Percentiles rank a stretch among this genome's conserved stretches.
Evolutionary conservation across 1,139 yeast genomes (phyloP).

Genomic region (Scheffersomyces quercinus): DNA sequence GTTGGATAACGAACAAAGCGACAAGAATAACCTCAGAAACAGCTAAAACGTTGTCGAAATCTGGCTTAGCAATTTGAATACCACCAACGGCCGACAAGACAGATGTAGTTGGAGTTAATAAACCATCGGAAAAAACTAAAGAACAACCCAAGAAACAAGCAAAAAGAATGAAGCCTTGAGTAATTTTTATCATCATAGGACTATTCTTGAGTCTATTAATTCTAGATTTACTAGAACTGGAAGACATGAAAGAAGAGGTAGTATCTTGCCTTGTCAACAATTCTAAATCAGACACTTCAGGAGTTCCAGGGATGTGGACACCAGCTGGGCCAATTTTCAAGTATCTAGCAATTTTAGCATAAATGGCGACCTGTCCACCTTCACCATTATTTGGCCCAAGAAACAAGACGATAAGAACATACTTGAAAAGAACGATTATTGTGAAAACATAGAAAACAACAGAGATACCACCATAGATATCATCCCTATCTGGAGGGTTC

Average conservation of each 20-base stretch:
- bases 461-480: slow-evolving; percentile 53
- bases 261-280: slow-evolving; percentile 44
- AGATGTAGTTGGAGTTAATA: slow-evolving; percentile 63
- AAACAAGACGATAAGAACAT: slow-evolving; percentile 46
- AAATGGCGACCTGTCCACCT: slow-evolving; percentile 64
- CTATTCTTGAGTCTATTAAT: slow-evolving; percentile 20
- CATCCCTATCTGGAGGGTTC: slow-evolving; percentile 33
- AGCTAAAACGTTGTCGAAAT: slow-evolving; percentile 42
- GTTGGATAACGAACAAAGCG: slow-evolving; percentile 45
- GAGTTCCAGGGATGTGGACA: slow-evolving; percentile 41
- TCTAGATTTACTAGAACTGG: slow-evolving; percentile 10
- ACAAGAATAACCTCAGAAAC: slow-evolving; percentile 51
- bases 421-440: slow-evolving; percentile 52
- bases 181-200: slow-evolving; percentile 23
- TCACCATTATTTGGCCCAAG: slow-evolving; percentile 59
- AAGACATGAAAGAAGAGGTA: slow-evolving; percentile 20
- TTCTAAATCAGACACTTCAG: slow-evolving; percentile 35
- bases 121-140: slow-evolving; percentile 57
- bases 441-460: slow-evolving; percentile 57
- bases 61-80: slow-evolving; percentile 47
- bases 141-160: slow-evolving; percentile 57
- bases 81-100: slow-evolving; percentile 55
- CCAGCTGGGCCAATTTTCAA: slow-evolving; percentile 51
- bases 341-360: slow-evolving; percentile 54
- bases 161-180: slow-evolving; percentile 35